Evolutionary conservation across 192 early-diverging fungal species (phyloP), one percentile per base, ranked within the genome.

Genomic region (Dimargaris cristalligena): DNA sequence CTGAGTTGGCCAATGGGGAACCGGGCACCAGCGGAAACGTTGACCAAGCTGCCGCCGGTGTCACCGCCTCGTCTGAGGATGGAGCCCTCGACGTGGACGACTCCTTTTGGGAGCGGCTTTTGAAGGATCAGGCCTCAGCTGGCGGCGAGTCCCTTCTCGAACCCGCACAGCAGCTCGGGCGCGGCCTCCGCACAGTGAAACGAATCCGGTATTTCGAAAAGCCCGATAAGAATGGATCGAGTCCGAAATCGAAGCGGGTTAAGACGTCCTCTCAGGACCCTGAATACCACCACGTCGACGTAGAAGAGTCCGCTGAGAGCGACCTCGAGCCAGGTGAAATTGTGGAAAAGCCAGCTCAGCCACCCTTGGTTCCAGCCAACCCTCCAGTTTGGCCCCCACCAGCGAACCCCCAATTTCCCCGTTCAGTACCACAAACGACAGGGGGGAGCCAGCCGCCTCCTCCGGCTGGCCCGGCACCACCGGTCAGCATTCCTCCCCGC

Each of bases 21-120:
- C 30, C 34, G 2, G 60, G n/a, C n/a, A n/a, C 25, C 6, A 57
- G 63, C 18, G 25, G 38, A 29, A 32, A 34, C 9, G 25, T 61
- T 48, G 63, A 32, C 16, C 63, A 52, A 26, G 46, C 63, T 14
- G 74, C 81, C 47, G 73, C 75, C 6, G 67, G 72, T 8, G 71
- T 66, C 6, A 66, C 60, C 16, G 52, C 60, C 2, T 50, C 63
- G 33, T 61, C 16, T 10, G 41, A 59, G 34, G 52, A 0, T 23
- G 32, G 26, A n/a, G 32, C 59, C 9, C 23, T 23, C 41, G 31
- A 25, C 22, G 32, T 29, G 26, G 31, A 54, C 22, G 50, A 52
- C 8, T 62, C 58, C 34, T 68, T 73, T 41, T 73, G 71, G 71
- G 45, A 52, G 16, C 63, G 58, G 33, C 47, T 71, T 31, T 35